Evolutionary conservation across 75 land plant species (phyloP), one percentile per base, ranked within the genome.

Genomic region (Isoetes taiwanensis): DNA sequence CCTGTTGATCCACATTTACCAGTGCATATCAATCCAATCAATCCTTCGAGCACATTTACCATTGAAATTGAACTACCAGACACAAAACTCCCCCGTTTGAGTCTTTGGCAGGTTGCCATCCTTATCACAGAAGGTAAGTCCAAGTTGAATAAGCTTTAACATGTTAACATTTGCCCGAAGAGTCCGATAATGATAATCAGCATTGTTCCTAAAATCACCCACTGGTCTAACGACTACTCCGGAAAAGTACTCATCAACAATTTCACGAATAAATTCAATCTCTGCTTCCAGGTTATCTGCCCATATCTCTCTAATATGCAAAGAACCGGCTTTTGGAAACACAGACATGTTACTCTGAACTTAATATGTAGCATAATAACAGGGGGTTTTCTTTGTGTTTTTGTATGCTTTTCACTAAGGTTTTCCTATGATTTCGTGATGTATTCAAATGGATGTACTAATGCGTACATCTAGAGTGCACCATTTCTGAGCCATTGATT

Each of bases 141-240:
- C 50, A 16, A 46, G 50, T n/a, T 46, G 50, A 23, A 46, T 6
- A n/a, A 46, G 50, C 50, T 46, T 46, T 6, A 46, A 23, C 50
- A 46, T 46, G 50, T 46, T 46, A 23, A 46, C 50, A n/a, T 46
- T 46, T 23, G 16, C n/a, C 5, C 50, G 50, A 23, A 46, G 50
- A 8, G 50, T 46, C 50, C 25, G 50, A 23, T 46, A 46, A 23
- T 46, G 5, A 16, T 46, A 46, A 16, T 46, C 50, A 6, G 50
- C 50, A n/a, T 23, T 6, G 50, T n/a, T 46, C 6, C 50, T 19
- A 23, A 46, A 46, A 8, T 6, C 25, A 6, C 50, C 50, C 6
- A 46, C 50, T 4, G 50, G 50, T 4, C 50, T 6, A 5, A 46
- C 50, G 8, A 46, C 50, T 23, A 46, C 50, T 6, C 50, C 50